These are phyloP conservation scores for Periconia sp. DNA, from an alignment of 2,329 filamentous ascomycete genomes.

Conservation along the genomic window DNA sequence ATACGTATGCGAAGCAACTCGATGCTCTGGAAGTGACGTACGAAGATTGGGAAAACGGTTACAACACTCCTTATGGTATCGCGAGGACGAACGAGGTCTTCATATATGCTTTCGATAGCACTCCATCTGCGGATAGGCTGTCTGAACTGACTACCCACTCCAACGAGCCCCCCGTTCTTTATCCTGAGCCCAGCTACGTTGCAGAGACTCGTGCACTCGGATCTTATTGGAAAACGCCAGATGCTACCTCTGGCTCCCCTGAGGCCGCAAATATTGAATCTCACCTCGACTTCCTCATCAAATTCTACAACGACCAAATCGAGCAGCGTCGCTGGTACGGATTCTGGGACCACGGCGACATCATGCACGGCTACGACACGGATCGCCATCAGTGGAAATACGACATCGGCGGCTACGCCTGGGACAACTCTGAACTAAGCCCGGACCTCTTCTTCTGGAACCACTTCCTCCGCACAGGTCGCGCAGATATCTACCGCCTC, in stretches of 20 bases:
- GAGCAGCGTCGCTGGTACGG: conserved; percentile 64
- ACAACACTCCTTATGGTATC: conserved; percentile 60
- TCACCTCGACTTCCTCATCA: conserved; percentile 58
- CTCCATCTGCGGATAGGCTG: conserved; percentile 53
- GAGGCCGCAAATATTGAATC: conserved; percentile 50
- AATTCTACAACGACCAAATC: conserved; percentile 59
- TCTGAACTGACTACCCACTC: conserved; percentile 48
- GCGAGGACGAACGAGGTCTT: conserved; percentile 61
- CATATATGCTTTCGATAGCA: conserved; percentile 55
- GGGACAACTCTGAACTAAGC: conserved; percentile 67
- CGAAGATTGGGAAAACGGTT: conserved; percentile 61
- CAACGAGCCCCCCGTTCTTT: conserved; percentile 56
- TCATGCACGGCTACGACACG: conserved; percentile 64
- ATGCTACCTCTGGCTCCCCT: conserved; percentile 27
- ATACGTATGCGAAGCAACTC: conserved; percentile 60
- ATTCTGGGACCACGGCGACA: conserved; percentile 64
- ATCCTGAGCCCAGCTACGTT: conserved; percentile 53
- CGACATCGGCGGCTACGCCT: conserved; percentile 64
- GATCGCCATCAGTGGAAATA: conserved; percentile 65
- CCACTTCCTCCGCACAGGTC: conserved; percentile 62
- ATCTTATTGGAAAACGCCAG: conserved; percentile 56
- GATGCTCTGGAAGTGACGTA: conserved; percentile 66
- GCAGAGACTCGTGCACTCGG: conserved; percentile 57
- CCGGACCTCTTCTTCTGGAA: conserved; percentile 66
- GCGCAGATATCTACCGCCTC: conserved; percentile 59